Base-by-base conservation (phyloP, 352 stramenopile species). In the Globisporangium iwayamae region DNA sequence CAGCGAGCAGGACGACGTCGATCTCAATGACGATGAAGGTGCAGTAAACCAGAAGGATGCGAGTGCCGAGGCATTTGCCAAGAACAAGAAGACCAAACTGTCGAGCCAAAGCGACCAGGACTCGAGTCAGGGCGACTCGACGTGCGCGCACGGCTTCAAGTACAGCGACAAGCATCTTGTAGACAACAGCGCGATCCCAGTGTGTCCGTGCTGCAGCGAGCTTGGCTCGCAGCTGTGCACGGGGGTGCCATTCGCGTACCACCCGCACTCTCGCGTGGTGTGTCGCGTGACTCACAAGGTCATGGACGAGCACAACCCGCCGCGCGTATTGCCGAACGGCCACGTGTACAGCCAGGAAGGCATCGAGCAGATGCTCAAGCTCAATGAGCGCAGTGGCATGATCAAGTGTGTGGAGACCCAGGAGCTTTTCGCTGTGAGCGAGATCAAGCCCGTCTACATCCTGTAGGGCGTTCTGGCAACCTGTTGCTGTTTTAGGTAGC, bases 281-380 rank as follows among this genome's bases (percentile, higher is more conserved):
- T 96, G 87, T 62, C 83, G 85, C 14, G 68, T 96, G 46, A 94
- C 84, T 0, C 74, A 90, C 53, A 77, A 64, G 32, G 81, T 94
- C 18, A 96, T 96, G 78, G 79, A 94, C 58, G 86, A 96, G 63
- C 77, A 91, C 68, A 96, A 96, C 58, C 86, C 84, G 34, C 86
- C 87, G 1, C 64, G 91, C 6, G 81, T 89, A 25, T 69, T 96
- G 14, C 87, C 87, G 9, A 96, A 94, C 56, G 87, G 87, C 14
- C 83, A 85, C 58, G 85, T 96, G 34, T 94, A 91, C 64, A 94
- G 85, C 67, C 74, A 85, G n/a, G 74, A 72, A 66, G 87, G 83
- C 16, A 86, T 96, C 57, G 75, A 85, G 28, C 61, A 79, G 32
- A 64, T 93, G 47, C 75, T 68, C 22, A 68, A 87, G 43, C 43